Evolutionary conservation across 2,329 filamentous ascomycete species (phyloP), one percentile per base, ranked within the genome.

Genomic region (Colletotrichum acutatum): DNA sequence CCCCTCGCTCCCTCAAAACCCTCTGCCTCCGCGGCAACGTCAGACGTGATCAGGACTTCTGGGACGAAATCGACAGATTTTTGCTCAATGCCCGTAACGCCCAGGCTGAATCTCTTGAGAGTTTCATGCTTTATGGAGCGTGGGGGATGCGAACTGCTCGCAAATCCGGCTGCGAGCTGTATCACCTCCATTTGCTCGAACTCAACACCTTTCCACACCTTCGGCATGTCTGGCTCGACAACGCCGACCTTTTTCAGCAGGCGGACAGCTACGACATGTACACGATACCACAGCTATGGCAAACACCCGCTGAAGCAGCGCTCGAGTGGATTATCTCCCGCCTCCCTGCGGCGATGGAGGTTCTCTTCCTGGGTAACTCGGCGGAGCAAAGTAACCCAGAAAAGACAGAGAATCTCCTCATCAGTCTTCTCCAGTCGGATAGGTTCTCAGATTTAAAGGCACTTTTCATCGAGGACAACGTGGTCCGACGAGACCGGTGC

Each of bases 101-200:
- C 24, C 70, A 68, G 54, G 16, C 12, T 12, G 32, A 4, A 8
- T 68, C 59, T 8, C 64, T 72, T 4, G 28, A 59, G 32, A 58
- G 60, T 30, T 19, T 65, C 26, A 68, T 68, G 70, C 11, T 65
- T 14, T 56, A 72, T 54, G 28, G 54, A 24, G 14, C 32, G 7
- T 26, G 19, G 14, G 30, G 34, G 6, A 8, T 68, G 42, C n/a
- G 30, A 49, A n/a, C 42, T 49, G 8, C 42, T 22, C 42, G 42
- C 8, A 60, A 42, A n/a, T 60, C 64, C 37, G 16, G 64, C 49
- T 32, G 32, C 19, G n/a, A 4, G 11, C 30, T 64, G 9, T 58
- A 61, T 49, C 32, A 6, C 7, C 52, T 22, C 28, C 58, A 14
- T 5, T 26, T 58, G 16, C 14, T 22, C 8, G 19, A 58, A 5